Evolutionary conservation across 2,329 filamentous ascomycete species (phyloP).

Genomic region (Talaromyces sp.): DNA sequence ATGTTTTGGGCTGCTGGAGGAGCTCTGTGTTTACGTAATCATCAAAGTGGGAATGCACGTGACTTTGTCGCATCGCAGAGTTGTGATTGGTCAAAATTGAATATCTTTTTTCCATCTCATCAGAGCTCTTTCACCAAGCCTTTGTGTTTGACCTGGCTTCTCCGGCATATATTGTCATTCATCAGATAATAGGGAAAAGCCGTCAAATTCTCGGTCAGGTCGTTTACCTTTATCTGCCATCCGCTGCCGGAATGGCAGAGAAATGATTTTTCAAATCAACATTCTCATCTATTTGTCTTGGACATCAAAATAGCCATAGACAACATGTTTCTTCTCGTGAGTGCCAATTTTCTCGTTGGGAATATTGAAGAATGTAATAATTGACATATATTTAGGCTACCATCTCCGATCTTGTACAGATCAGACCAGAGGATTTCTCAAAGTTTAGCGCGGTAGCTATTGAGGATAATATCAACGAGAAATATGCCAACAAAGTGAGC

Average conservation of each 20-base stretch:
- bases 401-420: conserved; percentile 89
- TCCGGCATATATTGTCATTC: not conserved
- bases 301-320: not conserved
- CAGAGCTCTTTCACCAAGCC: not conserved
- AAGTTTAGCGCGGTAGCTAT: conserved; percentile 76
- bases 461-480: conserved; percentile 93
- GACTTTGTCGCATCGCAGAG: not conserved
- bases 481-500: conserved; percentile 83
- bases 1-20: not conserved
- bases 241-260: conserved; percentile 3
- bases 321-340: conserved; percentile 49
- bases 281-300: not conserved
- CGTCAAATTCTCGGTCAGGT: not conserved
- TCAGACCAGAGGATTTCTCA: conserved; percentile 80
- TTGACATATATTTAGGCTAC: conserved; percentile 59
- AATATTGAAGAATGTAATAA: not conserved
- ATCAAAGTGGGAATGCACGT: not conserved
- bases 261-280: conserved; percentile 1
- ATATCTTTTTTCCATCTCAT: not conserved
- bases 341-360: conserved; percentile 19
- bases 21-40: not conserved
- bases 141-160: not conserved
- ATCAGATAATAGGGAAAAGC: not conserved
- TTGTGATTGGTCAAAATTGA: not conserved
- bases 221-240: not conserved